Evolutionary conservation across 306 rosid species (phyloP).

Genomic region (Gillenia trifoliata): DNA sequence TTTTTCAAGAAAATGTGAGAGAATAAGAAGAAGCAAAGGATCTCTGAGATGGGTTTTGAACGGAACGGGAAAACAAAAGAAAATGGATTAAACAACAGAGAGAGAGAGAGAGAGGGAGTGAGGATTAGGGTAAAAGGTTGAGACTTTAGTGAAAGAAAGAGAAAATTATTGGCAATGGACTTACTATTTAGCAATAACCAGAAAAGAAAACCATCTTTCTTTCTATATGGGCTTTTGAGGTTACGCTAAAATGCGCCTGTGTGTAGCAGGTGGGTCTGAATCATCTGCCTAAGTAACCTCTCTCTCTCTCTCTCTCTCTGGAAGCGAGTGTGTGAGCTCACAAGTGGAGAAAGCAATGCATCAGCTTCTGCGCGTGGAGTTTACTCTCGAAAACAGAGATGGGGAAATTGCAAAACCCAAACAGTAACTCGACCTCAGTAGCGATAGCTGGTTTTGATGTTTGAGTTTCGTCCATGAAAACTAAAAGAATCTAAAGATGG

Average conservation of each 20-base stretch:
- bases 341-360: background rate
- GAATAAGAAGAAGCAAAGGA: slow-evolving; percentile 28
- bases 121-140: slow-evolving; percentile 16
- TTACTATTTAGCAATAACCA: slow-evolving; percentile 16
- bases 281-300: background rate
- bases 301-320: background rate
- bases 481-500: too few relatives aligned
- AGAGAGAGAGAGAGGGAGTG: slow-evolving; percentile 17
- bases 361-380: slow-evolving; percentile 8
- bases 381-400: background rate
- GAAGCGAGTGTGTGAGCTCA: background rate
- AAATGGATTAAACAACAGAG: background rate
- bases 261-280: slow-evolving; percentile 25
- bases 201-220: slow-evolving; percentile 2
- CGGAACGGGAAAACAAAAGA: background rate
- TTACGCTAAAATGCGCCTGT: slow-evolving; percentile 46
- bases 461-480: slow-evolving; percentile 29
- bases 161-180: slow-evolving; percentile 45
- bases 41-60: slow-evolving; percentile 21
- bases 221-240: slow-evolving; percentile 43
- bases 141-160: slow-evolving; percentile 38
- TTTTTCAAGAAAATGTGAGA: slow-evolving; percentile 10
- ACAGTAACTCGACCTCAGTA: background rate
- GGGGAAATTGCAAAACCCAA: background rate
- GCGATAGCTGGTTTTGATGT: slow-evolving; percentile 37